phyloP scores from a whole-genome alignment of 805 yeast genomes.

The Cyberlindnera mrakii region DNA sequence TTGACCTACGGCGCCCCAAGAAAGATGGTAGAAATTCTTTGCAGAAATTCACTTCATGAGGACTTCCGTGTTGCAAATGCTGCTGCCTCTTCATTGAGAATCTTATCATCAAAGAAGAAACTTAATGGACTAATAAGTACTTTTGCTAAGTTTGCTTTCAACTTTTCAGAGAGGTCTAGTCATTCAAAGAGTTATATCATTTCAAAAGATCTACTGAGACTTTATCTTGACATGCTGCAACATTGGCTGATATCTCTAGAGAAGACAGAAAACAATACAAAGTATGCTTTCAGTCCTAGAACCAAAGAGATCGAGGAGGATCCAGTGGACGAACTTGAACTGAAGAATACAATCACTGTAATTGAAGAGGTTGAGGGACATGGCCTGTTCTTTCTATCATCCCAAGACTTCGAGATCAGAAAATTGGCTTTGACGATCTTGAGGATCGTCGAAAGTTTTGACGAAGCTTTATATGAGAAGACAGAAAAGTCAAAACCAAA shows the following conservation, averaged over 20 bases:
- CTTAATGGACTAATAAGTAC: conserved; percentile 66
- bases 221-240: conserved; percentile 73
- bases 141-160: conserved; percentile 76
- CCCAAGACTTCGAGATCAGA: conserved; percentile 75
- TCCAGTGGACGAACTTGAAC: conserved; percentile 59
- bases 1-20: conserved; percentile 53
- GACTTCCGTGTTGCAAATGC: conserved; percentile 58
- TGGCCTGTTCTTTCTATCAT: conserved; percentile 85
- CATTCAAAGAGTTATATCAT: conserved; percentile 54
- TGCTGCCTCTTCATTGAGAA: conserved; percentile 56
- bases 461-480: conserved; percentile 65
- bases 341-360: conserved; percentile 74
- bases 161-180: conserved; percentile 65
- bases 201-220: conserved; percentile 54
- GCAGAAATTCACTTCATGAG: conserved; percentile 69
- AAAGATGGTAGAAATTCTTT: conserved; percentile 65
- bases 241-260: conserved; percentile 76
- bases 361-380: conserved; percentile 96
- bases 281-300: conserved; percentile 8
- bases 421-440: conserved; percentile 71
- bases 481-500: conserved; percentile 22
- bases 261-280: conserved; percentile 16
- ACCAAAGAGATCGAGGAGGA: conserved; percentile 12
- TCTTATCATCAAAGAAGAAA: conserved; percentile 60
- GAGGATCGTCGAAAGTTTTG: conserved; percentile 79